Conservation (phyloP, 768 basidiomycete genomes). For the Amanita thiersii region DNA sequence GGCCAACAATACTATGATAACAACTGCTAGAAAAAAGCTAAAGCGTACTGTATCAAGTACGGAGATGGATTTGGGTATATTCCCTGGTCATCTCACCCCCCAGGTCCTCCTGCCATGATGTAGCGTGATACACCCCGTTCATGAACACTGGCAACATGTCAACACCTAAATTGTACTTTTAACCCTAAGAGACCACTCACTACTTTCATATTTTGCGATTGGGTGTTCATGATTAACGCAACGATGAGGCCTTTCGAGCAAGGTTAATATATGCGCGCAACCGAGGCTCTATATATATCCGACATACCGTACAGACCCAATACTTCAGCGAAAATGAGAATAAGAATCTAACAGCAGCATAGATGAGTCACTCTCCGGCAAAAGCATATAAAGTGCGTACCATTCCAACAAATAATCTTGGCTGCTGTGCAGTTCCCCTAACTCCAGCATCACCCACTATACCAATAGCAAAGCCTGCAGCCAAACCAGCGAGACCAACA, state of each 20-base stretch:
- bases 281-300: not conserved
- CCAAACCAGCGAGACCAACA: slow-evolving; percentile 90
- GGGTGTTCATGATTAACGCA: slow-evolving; percentile 93
- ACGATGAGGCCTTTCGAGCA: slow-evolving; percentile 65
- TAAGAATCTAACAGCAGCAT: slow-evolving; percentile 59
- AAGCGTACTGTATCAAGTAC: not conserved
- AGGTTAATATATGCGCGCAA: slow-evolving; percentile 5
- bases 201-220: slow-evolving; percentile 32
- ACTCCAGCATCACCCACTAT: slow-evolving; percentile 99
- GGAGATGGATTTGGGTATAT: slow-evolving; percentile 1
- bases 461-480: slow-evolving; percentile 96
- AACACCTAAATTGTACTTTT: not conserved
- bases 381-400: slow-evolving; percentile 26
- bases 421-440: slow-evolving; percentile 94
- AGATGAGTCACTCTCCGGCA: slow-evolving; percentile 4
- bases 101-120: not conserved
- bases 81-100: not conserved
- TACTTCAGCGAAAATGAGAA: slow-evolving; percentile 96
- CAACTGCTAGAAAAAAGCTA: not conserved
- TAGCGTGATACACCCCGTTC: too few species aligned
- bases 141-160: not conserved
- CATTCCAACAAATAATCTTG: slow-evolving; percentile 91
- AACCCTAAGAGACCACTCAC: not conserved
- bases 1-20: not conserved
- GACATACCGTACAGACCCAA: slow-evolving; percentile 78